A percentile compares a stretch with the other conserved stretches of the same genome.
Conservation (phyloP, 192 early-diverging fungal genomes). For the Helicostylum pulchrum region DNA sequence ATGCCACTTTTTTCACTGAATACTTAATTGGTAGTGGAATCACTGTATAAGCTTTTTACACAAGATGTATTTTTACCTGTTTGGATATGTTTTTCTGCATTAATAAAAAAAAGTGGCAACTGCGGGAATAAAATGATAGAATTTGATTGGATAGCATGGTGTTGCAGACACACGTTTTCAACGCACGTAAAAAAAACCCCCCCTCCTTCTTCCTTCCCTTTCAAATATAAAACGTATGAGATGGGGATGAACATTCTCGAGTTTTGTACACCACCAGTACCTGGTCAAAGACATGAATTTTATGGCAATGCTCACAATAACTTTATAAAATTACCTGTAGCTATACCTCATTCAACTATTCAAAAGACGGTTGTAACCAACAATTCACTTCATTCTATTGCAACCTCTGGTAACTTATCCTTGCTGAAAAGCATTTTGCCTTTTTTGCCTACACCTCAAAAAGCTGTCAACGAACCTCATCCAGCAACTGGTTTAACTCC, state of each 20-base stretch:
- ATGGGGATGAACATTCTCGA: conserved; percentile 30
- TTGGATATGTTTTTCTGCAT: too few species aligned
- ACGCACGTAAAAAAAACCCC: too few species aligned
- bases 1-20: too few species aligned
- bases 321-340: conserved; percentile 39
- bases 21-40: too few species aligned
- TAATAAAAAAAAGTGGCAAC: too few species aligned
- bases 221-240: neutral
- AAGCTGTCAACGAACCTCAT: conserved; percentile 39
- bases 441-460: conserved; percentile 33
- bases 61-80: too few species aligned
- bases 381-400: conserved; percentile 18
- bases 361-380: neutral
- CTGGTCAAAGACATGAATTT: conserved; percentile 51
- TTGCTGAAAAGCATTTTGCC: conserved; percentile 39
- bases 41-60: too few species aligned
- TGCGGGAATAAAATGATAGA: neutral
- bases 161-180: too few species aligned
- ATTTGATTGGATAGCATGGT: too few species aligned
- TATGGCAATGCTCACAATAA: conserved; percentile 53
- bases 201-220: neutral
- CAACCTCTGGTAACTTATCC: conserved; percentile 31
- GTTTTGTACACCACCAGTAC: conserved; percentile 54
- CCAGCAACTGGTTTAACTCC: conserved; percentile 50
- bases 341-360: neutral